These are phyloP conservation scores for Colletotrichum eleusines DNA, from an alignment of 2,329 filamentous ascomycete genomes.

Conservation along the genomic window DNA sequence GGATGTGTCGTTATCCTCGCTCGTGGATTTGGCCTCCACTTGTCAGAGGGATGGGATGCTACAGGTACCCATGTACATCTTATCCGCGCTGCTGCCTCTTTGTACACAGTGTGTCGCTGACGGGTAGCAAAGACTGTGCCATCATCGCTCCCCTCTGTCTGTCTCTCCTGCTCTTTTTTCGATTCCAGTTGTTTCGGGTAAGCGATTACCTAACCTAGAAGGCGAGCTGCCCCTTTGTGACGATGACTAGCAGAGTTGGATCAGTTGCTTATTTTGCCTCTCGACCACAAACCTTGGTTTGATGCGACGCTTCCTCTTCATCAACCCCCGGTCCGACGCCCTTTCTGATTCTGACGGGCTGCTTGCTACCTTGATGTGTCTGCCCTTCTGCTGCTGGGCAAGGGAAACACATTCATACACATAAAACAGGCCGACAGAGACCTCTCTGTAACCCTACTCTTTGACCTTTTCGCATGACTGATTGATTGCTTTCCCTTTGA, in stretches of 20 bases:
- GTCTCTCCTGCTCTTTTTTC: background rate
- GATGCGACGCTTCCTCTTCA: background rate
- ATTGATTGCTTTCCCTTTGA: background rate
- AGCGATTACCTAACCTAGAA: background rate
- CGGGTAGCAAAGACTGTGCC: no score
- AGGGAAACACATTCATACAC: no score
- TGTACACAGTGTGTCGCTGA: constrained; percentile 31
- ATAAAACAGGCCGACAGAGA: no score
- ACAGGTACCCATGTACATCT: no score
- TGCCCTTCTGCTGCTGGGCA: background rate
- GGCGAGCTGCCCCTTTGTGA: background rate
- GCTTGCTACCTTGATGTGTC: background rate
- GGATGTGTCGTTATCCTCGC: constrained; percentile 4
- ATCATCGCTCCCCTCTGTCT: background rate
- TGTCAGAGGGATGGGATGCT: constrained; percentile 2
- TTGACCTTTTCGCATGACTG: background rate
- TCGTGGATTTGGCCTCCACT: background rate
- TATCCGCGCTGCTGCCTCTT: no score
- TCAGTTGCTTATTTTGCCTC: background rate
- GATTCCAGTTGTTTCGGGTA: constrained; percentile 4
- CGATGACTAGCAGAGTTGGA: background rate
- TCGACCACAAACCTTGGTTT: background rate
- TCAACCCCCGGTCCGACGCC: constrained; percentile 2
- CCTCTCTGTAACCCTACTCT: no score
- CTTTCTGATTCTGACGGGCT: background rate